These are phyloP conservation scores for Amorphotheca resinae DNA, from an alignment of 495 filamentous ascomycete species.

Conservation along the genomic window DNA sequence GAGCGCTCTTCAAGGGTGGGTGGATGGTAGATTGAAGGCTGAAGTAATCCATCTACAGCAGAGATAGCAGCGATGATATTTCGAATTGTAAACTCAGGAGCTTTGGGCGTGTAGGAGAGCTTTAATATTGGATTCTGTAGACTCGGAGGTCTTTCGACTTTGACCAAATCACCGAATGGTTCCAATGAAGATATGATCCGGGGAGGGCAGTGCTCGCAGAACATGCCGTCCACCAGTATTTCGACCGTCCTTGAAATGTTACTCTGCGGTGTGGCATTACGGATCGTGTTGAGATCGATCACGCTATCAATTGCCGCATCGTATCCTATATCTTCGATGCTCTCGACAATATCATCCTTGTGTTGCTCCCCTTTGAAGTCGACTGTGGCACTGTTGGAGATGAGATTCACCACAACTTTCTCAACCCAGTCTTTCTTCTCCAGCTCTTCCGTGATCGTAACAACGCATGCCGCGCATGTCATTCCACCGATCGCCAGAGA, in stretches of 20 bases:
- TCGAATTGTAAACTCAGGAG: slow-evolving; percentile 62
- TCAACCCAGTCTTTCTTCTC: slow-evolving; percentile 48
- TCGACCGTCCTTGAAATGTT: slow-evolving; percentile 40
- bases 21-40: slow-evolving; percentile 59
- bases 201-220: slow-evolving; percentile 69
- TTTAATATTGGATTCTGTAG: slow-evolving; percentile 50
- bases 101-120: slow-evolving; percentile 53
- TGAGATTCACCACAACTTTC: slow-evolving; percentile 51
- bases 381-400: slow-evolving; percentile 59
- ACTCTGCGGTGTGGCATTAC: not conserved
- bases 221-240: slow-evolving; percentile 70
- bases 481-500: slow-evolving; percentile 50
- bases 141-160: slow-evolving; percentile 36
- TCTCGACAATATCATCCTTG: slow-evolving; percentile 44
- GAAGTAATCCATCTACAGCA: slow-evolving; percentile 51
- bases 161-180: slow-evolving; percentile 8
- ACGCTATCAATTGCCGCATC: slow-evolving; percentile 50
- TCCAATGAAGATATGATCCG: slow-evolving; percentile 38
- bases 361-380: slow-evolving; percentile 42
- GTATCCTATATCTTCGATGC: slow-evolving; percentile 70
- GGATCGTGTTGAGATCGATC: not conserved
- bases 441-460: slow-evolving; percentile 49
- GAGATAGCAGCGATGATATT: slow-evolving; percentile 56
- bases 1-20: slow-evolving; percentile 78
- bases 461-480: slow-evolving; percentile 71